phyloP scores from a whole-genome alignment of 345 rosid genomes.

The thale cress (Arabidopsis thaliana) region DNA sequence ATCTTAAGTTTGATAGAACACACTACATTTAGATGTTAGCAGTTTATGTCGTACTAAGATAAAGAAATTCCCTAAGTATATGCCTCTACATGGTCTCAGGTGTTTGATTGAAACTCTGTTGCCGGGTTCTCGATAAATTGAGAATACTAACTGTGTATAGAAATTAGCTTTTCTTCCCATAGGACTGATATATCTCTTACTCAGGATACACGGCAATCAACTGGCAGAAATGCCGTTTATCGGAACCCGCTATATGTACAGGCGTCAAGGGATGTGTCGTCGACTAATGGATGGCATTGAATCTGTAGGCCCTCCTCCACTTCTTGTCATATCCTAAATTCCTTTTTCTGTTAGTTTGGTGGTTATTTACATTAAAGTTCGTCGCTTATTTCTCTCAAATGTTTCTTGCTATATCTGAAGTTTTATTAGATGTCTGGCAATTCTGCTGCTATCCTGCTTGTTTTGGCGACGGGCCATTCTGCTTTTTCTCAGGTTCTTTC shows the following conservation, averaged over 20 bases:
- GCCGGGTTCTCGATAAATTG: slow-evolving; percentile 1
- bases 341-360: neutral
- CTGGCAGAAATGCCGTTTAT: slow-evolving; percentile 99
- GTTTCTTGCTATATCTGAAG: slow-evolving; percentile 19
- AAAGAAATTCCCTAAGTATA: neutral
- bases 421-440: slow-evolving; percentile 4
- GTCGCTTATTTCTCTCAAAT: neutral
- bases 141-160: slow-evolving; percentile 5
- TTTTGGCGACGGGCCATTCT: neutral
- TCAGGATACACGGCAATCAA: slow-evolving; percentile 81
- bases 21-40: neutral
- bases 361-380: neutral
- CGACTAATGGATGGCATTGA: slow-evolving; percentile 84
- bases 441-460: slow-evolving; percentile 2
- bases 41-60: neutral
- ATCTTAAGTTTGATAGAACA: neutral
- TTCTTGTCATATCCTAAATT: slow-evolving; percentile 1
- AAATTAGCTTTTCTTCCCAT: neutral
- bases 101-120: slow-evolving; percentile 1
- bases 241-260: slow-evolving; percentile 81
- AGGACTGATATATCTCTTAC: slow-evolving; percentile 19
- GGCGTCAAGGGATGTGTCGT: slow-evolving; percentile 98
- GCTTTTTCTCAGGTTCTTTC: neutral
- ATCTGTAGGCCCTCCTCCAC: slow-evolving; percentile 58
- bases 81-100: neutral